phyloP scores from a whole-genome alignment of 1,139 yeast species.

The Yamadazyma triangularis region DNA sequence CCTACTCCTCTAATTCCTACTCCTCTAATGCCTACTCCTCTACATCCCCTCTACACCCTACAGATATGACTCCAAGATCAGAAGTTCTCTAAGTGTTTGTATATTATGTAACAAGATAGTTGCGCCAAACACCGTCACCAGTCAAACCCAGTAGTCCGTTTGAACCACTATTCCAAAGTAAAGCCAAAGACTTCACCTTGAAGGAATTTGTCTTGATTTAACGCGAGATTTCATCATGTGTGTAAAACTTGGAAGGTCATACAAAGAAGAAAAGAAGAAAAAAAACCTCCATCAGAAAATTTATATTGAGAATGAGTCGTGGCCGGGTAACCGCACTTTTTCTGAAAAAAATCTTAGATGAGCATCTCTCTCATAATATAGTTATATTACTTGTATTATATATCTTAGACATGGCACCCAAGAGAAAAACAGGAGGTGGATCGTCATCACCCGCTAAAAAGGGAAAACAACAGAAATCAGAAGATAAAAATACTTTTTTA shows the following conservation, averaged over 20 bases:
- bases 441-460: background rate
- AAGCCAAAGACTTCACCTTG: constrained; percentile 37
- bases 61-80: constrained; percentile 25
- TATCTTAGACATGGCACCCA: no score
- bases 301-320: no score
- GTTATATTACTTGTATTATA: no score
- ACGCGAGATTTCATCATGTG: constrained; percentile 64
- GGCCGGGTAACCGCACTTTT: constrained; percentile 5
- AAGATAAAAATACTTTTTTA: constrained; percentile 1
- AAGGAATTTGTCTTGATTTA: constrained; percentile 45
- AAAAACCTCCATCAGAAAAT: no score
- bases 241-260: constrained; percentile 58
- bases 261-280: constrained; percentile 17
- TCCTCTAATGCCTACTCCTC: no score
- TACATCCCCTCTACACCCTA: no score
- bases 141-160: constrained; percentile 40
- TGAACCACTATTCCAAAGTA: constrained; percentile 36
- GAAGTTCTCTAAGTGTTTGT: constrained; percentile 48
- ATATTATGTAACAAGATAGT: constrained; percentile 51
- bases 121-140: constrained; percentile 66
- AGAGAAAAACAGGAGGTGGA: constrained; percentile 11
- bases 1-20: no score
- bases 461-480: constrained; percentile 3
- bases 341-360: constrained; percentile 3
- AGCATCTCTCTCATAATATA: constrained; percentile 2